These are phyloP conservation scores for Thuja plicata DNA, from an alignment of 83 land plant genomes.

Conservation along the genomic window DNA sequence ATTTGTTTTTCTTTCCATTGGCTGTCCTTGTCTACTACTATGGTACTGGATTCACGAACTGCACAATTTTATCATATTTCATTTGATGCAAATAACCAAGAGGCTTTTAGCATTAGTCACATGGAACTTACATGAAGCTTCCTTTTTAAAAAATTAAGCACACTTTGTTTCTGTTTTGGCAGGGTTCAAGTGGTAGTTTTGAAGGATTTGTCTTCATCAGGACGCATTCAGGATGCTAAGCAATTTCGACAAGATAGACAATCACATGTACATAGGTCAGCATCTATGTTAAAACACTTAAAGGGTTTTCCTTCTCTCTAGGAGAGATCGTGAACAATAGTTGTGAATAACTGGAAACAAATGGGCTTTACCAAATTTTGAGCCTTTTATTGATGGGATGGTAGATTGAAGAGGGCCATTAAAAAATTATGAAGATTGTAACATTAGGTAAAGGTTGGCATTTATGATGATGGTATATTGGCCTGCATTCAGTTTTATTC, in stretches of 20 bases:
- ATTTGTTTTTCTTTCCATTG: not conserved
- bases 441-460: not conserved
- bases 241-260: not conserved
- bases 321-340: not conserved
- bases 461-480: not conserved
- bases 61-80: not conserved
- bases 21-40: not conserved
- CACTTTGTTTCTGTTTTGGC: not conserved
- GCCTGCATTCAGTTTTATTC: not conserved
- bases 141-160: not conserved
- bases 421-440: not conserved
- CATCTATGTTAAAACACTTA: not conserved
- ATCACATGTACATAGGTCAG: slow-evolving; percentile 6
- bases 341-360: not conserved
- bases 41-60: not conserved
- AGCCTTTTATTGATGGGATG: not conserved
- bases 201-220: not conserved
- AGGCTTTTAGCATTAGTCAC: not conserved
- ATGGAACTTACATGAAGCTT: not conserved
- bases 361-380: not conserved
- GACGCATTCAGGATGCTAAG: slow-evolving; percentile 1
- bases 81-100: not conserved
- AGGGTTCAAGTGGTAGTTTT: slow-evolving; percentile 11
- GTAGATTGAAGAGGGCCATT: not conserved
- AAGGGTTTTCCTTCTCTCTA: not conserved